A percentile compares a stretch with the other conserved stretches of the same genome.
Conservation (phyloP, 1,284 basidiomycete species). For the Ustilago loliicola region DNA sequence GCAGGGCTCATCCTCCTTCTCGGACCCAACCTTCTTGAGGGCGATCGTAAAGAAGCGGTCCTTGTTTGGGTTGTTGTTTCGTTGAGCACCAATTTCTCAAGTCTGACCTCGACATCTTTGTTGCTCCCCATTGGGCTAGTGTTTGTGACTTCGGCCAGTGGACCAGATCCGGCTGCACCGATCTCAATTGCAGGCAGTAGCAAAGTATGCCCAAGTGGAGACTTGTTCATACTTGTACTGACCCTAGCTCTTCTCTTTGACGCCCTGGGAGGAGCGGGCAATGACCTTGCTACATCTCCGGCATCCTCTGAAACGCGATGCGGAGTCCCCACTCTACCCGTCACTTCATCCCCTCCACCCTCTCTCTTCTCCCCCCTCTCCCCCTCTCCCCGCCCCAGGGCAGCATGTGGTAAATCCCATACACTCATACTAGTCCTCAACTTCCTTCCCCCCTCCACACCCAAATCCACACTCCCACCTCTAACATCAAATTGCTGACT, state of each 20-base stretch:
- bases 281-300: neutral
- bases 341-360: neutral
- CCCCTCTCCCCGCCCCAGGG: neutral
- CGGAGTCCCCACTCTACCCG: neutral
- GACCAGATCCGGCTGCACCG: neutral
- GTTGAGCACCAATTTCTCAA: conserved; percentile 3
- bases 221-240: conserved; percentile 4
- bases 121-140: neutral
- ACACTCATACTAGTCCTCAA: conserved; percentile 5
- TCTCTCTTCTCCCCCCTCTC: neutral
- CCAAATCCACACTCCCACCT: conserved; percentile 9
- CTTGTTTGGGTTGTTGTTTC: neutral
- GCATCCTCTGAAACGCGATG: neutral
- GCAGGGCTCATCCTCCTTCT: neutral
- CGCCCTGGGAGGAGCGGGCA: conserved; percentile 36
- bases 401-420: neutral
- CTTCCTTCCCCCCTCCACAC: neutral
- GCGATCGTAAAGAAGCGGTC: neutral
- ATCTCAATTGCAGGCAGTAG: neutral
- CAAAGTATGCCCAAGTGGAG: neutral
- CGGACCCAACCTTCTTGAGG: conserved; percentile 1
- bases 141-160: neutral
- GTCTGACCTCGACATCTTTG: neutral
- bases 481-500: conserved; percentile 19
- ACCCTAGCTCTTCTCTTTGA: conserved; percentile 16